phyloP scores from a whole-genome alignment of 768 basidiomycete species.

The Cytidiella melzeri region DNA sequence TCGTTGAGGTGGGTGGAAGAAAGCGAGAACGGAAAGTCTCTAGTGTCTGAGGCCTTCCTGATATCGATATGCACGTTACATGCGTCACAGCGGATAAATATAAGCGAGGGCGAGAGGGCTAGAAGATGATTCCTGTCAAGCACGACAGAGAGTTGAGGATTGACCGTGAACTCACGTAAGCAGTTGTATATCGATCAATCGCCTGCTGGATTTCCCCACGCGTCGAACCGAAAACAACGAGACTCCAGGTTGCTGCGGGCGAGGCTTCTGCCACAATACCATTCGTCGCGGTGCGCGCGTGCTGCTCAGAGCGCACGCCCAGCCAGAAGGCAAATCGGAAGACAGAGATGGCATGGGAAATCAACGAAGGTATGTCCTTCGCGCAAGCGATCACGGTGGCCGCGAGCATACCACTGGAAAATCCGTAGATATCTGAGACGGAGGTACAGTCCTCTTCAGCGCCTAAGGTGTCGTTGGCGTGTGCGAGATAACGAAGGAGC shows the following conservation, averaged over 20 bases:
- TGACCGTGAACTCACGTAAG: constrained; percentile 6
- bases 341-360: constrained; percentile 10
- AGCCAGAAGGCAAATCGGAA: constrained; percentile 16
- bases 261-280: not conserved
- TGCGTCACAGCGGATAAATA: constrained; percentile 15
- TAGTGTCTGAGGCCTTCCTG: constrained; percentile 11
- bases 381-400: constrained; percentile 13
- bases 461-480: not conserved
- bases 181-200: constrained; percentile 6
- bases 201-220: constrained; percentile 8
- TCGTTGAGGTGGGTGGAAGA: constrained; percentile 1
- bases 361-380: constrained; percentile 2
- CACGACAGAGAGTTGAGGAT: not conserved
- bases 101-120: constrained; percentile 1
- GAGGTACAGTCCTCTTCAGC: not conserved
- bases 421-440: constrained; percentile 8
- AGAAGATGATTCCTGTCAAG: not conserved
- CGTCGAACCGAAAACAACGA: constrained; percentile 13
- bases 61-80: constrained; percentile 13
- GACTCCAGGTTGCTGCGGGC: constrained; percentile 8
- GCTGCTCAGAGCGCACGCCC: constrained; percentile 12
- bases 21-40: constrained; percentile 4
- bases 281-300: not conserved
- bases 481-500: constrained; percentile 12
- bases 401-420: constrained; percentile 16